phyloP scores from a whole-genome alignment of 2,329 filamentous ascomycete genomes.

The Colletotrichum scovillei region DNA sequence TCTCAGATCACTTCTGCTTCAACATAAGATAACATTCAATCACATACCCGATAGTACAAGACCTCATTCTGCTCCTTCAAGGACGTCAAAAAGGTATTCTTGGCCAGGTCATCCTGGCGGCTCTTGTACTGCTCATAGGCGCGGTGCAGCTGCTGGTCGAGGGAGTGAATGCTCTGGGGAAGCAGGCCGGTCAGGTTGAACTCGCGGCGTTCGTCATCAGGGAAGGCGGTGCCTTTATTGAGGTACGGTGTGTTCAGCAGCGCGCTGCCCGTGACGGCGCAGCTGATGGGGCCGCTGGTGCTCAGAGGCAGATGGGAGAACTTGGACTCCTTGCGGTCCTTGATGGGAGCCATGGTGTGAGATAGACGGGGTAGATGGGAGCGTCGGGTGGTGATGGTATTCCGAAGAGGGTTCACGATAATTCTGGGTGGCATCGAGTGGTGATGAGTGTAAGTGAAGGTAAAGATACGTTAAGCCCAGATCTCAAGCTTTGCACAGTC shows the following conservation, averaged over 20 bases:
- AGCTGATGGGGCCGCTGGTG: conserved; percentile 49
- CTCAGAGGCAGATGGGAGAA: conserved; percentile 48
- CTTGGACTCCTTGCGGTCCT: conserved; percentile 36
- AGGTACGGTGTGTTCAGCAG: conserved; percentile 55
- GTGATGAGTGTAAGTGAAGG: not conserved
- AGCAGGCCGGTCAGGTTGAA: conserved; percentile 82
- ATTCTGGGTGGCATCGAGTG: not conserved
- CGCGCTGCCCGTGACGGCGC: conserved; percentile 48
- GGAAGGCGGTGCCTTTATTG: conserved; percentile 88
- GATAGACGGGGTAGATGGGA: not conserved
- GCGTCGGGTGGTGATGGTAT: not conserved
- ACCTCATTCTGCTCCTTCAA: conserved; percentile 89
- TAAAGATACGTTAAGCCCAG: not conserved
- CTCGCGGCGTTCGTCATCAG: conserved; percentile 71
- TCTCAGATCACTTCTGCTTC: not conserved
- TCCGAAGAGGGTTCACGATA: not conserved
- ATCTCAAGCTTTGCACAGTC: too few species aligned
- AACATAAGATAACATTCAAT: not conserved
- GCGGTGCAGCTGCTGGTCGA: conserved; percentile 80
- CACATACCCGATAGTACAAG: conserved; percentile 76
- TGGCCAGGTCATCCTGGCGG: conserved; percentile 73
- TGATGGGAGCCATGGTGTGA: not conserved
- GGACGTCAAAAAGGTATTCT: conserved; percentile 89
- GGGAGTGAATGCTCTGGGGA: conserved; percentile 76
- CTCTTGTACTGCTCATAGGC: conserved; percentile 84